A percentile compares a stretch with the other conserved stretches of the same genome.
phyloP scores from a whole-genome alignment of 495 filamentous ascomycete species.

The Penicillium pulvis region DNA sequence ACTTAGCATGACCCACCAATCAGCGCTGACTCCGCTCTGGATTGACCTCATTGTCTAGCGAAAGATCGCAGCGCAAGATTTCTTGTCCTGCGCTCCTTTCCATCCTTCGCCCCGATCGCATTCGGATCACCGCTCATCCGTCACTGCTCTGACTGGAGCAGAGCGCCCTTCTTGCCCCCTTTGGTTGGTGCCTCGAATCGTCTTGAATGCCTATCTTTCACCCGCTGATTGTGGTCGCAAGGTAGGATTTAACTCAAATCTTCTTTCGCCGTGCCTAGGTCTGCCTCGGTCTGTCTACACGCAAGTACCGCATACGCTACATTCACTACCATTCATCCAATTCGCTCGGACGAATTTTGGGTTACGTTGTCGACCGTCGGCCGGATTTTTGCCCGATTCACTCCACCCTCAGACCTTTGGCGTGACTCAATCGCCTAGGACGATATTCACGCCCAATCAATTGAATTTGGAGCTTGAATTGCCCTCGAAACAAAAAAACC shows the following conservation, averaged over 20 bases:
- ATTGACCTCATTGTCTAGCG: constrained; percentile 29
- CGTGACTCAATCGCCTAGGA: constrained; percentile 16
- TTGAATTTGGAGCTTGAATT: background rate
- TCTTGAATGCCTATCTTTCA: constrained; percentile 15
- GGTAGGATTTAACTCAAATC: background rate
- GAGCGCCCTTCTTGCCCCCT: constrained; percentile 21
- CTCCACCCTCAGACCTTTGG: constrained; percentile 13
- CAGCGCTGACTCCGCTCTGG: constrained; percentile 10
- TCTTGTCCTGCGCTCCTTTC: constrained; percentile 13
- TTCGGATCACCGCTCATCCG: background rate
- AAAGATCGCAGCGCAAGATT: constrained; percentile 15
- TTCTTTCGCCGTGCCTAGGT: background rate
- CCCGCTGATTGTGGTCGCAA: constrained; percentile 7
- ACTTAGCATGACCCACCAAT: constrained; percentile 20
- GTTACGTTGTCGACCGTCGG: constrained; percentile 10
- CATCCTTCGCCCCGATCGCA: constrained; percentile 6
- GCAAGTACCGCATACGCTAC: background rate
- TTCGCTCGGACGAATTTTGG: background rate
- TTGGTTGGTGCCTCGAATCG: constrained; percentile 4
- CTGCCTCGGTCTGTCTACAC: background rate
- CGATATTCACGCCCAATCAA: constrained; percentile 14
- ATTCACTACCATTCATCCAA: background rate
- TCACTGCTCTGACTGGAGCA: background rate
- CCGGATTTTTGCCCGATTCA: constrained; percentile 16
- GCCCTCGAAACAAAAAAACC: background rate